phyloP scores from a whole-genome alignment of 2,329 filamentous ascomycete genomes.

The Penicillium sclerotigenum region DNA sequence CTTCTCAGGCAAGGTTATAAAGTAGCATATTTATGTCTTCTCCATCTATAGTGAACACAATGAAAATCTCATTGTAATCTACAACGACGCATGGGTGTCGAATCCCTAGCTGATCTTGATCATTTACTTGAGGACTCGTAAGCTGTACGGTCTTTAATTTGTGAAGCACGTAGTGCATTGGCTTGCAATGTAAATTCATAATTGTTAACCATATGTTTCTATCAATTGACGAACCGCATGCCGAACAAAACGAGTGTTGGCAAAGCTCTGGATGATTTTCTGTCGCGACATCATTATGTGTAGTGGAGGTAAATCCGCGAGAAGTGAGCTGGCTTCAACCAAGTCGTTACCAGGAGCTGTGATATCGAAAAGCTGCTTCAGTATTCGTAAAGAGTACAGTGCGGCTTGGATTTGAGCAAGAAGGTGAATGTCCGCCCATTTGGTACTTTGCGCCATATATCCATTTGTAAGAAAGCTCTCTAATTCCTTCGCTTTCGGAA shows the following conservation, averaged over 20 bases:
- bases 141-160: background rate
- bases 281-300: constrained; percentile 28
- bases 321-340: constrained; percentile 13
- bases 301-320: constrained; percentile 30
- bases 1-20: background rate
- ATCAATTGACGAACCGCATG: constrained; percentile 11
- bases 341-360: constrained; percentile 29
- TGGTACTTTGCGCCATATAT: constrained; percentile 32
- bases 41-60: background rate
- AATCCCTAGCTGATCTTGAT: background rate
- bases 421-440: constrained; percentile 62
- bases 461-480: constrained; percentile 31
- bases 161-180: background rate
- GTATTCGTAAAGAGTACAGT: constrained; percentile 61
- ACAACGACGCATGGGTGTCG: background rate
- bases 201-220: constrained; percentile 13
- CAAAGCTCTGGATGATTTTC: constrained; percentile 17
- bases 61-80: background rate
- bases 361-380: constrained; percentile 50
- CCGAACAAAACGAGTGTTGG: constrained; percentile 6
- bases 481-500: constrained; percentile 21
- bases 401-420: constrained; percentile 59
- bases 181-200: background rate
- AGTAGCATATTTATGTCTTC: background rate
- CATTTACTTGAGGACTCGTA: background rate